Conservation (phyloP, 768 basidiomycete species). For the Clitopilus hobsonii region DNA sequence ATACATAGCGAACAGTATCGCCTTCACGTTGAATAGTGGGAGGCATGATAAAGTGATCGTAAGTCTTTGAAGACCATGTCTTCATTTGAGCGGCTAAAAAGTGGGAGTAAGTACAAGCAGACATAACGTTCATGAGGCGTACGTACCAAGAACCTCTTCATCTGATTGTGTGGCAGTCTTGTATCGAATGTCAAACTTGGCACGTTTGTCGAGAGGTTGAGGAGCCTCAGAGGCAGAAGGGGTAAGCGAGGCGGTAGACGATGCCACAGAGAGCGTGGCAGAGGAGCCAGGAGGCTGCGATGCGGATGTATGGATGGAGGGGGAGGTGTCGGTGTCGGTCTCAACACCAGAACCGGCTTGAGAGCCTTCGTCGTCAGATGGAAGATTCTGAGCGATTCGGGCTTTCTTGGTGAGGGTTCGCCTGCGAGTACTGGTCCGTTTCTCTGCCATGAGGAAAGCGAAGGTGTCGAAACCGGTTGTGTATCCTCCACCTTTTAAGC, state of each 20-base stretch:
- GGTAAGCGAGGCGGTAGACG: not conserved
- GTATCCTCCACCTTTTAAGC: too few relatives aligned
- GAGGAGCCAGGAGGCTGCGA: not conserved
- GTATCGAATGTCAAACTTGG: conserved; percentile 4
- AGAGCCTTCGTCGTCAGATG: too few relatives aligned
- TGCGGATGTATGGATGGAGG: too few relatives aligned
- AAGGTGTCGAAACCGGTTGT: too few relatives aligned
- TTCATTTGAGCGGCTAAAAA: conserved; percentile 4
- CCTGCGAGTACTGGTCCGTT: too few relatives aligned
- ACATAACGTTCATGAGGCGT: not conserved
- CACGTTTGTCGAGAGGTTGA: not conserved
- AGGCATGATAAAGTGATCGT: conserved; percentile 11
- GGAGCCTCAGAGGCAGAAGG: too few relatives aligned
- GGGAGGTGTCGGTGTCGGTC: too few relatives aligned
- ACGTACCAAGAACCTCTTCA: conserved; percentile 13
- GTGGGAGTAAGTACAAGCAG: not conserved
- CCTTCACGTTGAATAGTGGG: conserved; percentile 6
- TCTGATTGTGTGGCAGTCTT: conserved; percentile 4
- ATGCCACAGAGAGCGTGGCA: not conserved
- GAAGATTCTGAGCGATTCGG: too few relatives aligned
- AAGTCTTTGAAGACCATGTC: conserved; percentile 9
- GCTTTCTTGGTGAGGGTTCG: too few relatives aligned
- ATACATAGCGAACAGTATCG: conserved; percentile 9
- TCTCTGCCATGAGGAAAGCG: too few relatives aligned
- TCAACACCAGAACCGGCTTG: too few relatives aligned